phyloP scores from a whole-genome alignment of 2,329 filamentous ascomycete genomes.

The Phialocephala subalpina region DNA sequence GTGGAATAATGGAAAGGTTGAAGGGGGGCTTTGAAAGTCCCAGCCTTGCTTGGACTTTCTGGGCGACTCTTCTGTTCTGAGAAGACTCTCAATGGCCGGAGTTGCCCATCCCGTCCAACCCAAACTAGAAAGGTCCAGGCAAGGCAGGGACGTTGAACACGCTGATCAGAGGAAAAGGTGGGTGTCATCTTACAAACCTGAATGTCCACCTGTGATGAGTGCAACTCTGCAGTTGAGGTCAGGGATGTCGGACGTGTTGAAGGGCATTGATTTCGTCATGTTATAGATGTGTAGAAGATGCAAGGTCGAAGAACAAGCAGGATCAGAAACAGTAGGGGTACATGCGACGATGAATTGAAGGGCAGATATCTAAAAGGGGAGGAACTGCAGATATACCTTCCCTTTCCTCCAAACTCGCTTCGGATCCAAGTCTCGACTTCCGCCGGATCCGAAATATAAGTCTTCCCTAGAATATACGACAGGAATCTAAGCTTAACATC shows the following conservation, averaged over 20 bases:
- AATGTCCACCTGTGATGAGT: conserved; percentile 46
- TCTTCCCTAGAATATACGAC: background rate
- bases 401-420: background rate
- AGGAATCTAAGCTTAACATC: background rate
- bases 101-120: too few relatives aligned
- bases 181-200: conserved; percentile 39
- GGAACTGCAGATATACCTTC: background rate
- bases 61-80: too few relatives aligned
- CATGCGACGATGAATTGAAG: too few relatives aligned
- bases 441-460: background rate
- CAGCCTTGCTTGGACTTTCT: too few relatives aligned
- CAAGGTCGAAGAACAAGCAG: background rate
- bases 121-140: too few relatives aligned
- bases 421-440: background rate
- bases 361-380: background rate
- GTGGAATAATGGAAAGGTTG: too few relatives aligned
- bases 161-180: background rate
- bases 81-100: too few relatives aligned
- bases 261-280: background rate
- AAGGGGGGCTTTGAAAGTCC: too few relatives aligned
- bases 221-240: conserved; percentile 40
- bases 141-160: too few relatives aligned
- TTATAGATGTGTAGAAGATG: background rate
- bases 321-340: too few relatives aligned
- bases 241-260: conserved; percentile 24